Conservation (phyloP, 257 asterid genomes). For the Perilla frutescens region DNA sequence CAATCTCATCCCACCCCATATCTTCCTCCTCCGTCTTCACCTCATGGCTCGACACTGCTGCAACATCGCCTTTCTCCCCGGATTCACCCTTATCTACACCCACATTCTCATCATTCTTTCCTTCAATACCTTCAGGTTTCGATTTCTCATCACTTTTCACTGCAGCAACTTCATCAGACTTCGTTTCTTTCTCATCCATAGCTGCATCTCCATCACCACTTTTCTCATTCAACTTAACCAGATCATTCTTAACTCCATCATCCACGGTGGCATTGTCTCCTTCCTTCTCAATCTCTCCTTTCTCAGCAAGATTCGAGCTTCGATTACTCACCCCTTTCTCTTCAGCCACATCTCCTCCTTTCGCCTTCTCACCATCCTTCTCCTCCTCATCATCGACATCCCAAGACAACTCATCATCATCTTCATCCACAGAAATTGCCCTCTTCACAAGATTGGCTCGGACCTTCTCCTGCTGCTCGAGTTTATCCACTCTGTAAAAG, state of each 20-base stretch:
- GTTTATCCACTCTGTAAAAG: constrained; percentile 77
- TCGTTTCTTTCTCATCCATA: constrained; percentile 47
- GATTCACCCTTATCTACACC: constrained; percentile 36
- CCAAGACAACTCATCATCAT: constrained; percentile 87
- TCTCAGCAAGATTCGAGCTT: constrained; percentile 28
- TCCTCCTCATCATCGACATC: constrained; percentile 73
- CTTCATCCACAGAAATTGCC: constrained; percentile 68
- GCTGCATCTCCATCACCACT: constrained; percentile 13
- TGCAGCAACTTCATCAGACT: constrained; percentile 33
- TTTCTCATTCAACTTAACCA: constrained; percentile 31
- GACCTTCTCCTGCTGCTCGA: constrained; percentile 76
- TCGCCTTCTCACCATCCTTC: constrained; percentile 40
- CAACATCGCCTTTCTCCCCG: constrained; percentile 38
- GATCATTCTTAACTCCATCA: constrained; percentile 34
- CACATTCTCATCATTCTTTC: constrained; percentile 44
- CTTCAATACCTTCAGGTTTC: constrained; percentile 34
- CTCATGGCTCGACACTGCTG: constrained; percentile 37
- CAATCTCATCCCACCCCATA: constrained; percentile 92
- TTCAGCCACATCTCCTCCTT: constrained; percentile 38
- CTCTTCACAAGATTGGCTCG: constrained; percentile 81
- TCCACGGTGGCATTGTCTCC: constrained; percentile 31
- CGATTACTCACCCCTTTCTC: constrained; percentile 30
- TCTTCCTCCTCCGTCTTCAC: constrained; percentile 56
- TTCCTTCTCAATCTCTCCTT: constrained; percentile 26
- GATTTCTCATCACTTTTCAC: constrained; percentile 35